Percentiles rank a stretch among this genome's conserved stretches.
phyloP scores from a whole-genome alignment of 371 early-diverging fungal species.

The Syncephalastrum racemosum region DNA sequence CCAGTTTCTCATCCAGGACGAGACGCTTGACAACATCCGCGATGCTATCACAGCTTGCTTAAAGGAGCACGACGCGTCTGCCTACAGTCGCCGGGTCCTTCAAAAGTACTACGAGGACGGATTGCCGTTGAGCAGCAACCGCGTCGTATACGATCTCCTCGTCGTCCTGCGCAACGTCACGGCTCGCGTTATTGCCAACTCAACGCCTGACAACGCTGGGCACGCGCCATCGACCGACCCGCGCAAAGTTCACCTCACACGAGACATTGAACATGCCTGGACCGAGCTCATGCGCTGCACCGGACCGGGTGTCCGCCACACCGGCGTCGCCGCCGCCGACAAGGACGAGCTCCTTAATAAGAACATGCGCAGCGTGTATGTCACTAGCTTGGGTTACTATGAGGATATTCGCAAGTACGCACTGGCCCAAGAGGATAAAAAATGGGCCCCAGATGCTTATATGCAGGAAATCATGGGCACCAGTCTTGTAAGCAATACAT shows the following conservation, averaged over 20 bases:
- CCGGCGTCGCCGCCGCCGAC: conserved; percentile 8
- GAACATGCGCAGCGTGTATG: conserved; percentile 50
- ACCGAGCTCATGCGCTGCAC: conserved; percentile 32
- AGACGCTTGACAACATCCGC: conserved; percentile 53
- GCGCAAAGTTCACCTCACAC: conserved; percentile 21
- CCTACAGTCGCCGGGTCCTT: conserved; percentile 53
- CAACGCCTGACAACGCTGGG: conserved; percentile 12
- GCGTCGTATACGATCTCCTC: conserved; percentile 54
- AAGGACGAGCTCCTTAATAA: conserved; percentile 27
- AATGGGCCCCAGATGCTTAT: conserved; percentile 55
- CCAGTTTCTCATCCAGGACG: conserved; percentile 53
- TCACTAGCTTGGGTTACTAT: conserved; percentile 59
- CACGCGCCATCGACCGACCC: conserved; percentile 6
- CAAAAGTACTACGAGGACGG: conserved; percentile 49
- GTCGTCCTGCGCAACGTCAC: conserved; percentile 53
- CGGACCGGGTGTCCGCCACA: conserved; percentile 11
- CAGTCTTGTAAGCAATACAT: conserved; percentile 62
- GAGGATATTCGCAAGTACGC: conserved; percentile 54
- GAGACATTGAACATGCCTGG: conserved; percentile 49
- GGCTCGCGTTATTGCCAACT: conserved; percentile 40
- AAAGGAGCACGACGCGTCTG: conserved; percentile 32
- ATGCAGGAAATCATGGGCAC: conserved; percentile 65
- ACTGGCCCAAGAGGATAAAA: conserved; percentile 43
- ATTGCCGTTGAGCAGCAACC: conserved; percentile 51
- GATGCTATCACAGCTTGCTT: conserved; percentile 50